Evolutionary conservation across 2,329 filamentous ascomycete species (phyloP), one percentile per base, ranked within the genome.

Genomic region (Clonostachys chloroleuca): DNA sequence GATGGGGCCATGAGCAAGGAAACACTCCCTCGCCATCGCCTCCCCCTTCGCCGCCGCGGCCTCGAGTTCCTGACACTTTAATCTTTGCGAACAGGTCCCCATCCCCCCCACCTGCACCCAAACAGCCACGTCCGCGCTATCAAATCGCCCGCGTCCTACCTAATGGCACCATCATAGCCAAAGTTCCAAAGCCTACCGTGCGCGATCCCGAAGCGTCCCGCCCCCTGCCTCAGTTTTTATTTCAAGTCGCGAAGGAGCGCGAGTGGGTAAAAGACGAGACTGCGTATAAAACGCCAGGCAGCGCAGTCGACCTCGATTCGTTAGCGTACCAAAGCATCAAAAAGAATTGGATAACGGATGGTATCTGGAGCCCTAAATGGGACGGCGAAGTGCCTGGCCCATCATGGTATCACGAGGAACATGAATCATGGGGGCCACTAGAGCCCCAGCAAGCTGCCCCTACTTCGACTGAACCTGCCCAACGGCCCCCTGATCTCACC

Each of bases 1-100:
- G 42, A 33, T 44, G 42, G 42, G 42, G 42, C 42, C 42, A 44
- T 17, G 42, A 44, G 20, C 18, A 35, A 39, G 36, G 36, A 39
- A 4, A 39, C 14, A 39, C 36, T 8, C 36, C 36, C 12, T n/a
- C 36, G 24, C 24, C 24, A 6, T 30, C 24, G 24, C 24, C 24
- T 5, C 5, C 20, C 20, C 20, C 24, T 6, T 3, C 24, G 9
- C 24, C 24, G 24, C 8, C 24, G 24, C 24, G 3, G 24, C 24
- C 24, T 30, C 24, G 9, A 10, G 10, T 4, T 30, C 24, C 24
- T 6, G 9, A 30, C 5, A 5, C 24, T 30, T 9, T 9, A 4
- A 8, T 30, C 24, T 30, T 30, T 30, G 24, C 7, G 24, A 9
- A 4, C 24, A 8, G 24, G 24, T 2, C 24, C 9, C 9, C 8